Evolutionary conservation across 179 eudicot species (phyloP), one percentile per base, ranked within the genome.

Genomic region (Beta lomatogona): DNA sequence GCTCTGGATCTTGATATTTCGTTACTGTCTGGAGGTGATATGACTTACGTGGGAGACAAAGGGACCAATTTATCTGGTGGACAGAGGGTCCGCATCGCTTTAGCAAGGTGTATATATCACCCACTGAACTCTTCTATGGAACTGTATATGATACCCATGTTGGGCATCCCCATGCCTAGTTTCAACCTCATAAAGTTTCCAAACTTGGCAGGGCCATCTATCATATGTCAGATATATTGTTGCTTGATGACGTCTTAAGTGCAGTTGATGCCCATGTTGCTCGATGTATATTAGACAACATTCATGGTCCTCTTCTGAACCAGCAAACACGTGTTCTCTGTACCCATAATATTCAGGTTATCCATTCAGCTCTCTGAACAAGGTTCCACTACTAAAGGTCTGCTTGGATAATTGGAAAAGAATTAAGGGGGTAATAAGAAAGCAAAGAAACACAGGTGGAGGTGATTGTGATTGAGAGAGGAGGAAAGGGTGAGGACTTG

Each of bases 221-320:
- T 80, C 82, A 84, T 77, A 90, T 86, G 46, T 84, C 98, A 2
- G 95, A 94, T 63, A 85, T 88, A 86, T 84, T 84, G 82, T 76
- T 95, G 90, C 95, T 95, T 31, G 99, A 95, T 88, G 99, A 95
- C 73, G 92, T 94, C 77, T 91, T 95, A 71, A 93, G 98, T 90
- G 97, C 99, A 58, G 97, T 95, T 82, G 98, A 95, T 86, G 90
- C 97, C 22, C 98, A 95, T 86, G 99, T 95, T 88, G 95, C 94
- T 77, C 86, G 85, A 82, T 89, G 88, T 83, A 91, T 95, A 84
- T 79, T 95, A 78, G 87, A 88, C 64, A 88, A 91, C 79, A 91
- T 95, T 85, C 89, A 88, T 84, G 92, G 99, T 78, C 92, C 97
- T 79, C 88, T 90, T 54, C 85, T 95, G 91, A 88, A 75, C 83